phyloP scores from a whole-genome alignment of 2,329 filamentous ascomycete genomes.

The Clarireedia sp. region DNA sequence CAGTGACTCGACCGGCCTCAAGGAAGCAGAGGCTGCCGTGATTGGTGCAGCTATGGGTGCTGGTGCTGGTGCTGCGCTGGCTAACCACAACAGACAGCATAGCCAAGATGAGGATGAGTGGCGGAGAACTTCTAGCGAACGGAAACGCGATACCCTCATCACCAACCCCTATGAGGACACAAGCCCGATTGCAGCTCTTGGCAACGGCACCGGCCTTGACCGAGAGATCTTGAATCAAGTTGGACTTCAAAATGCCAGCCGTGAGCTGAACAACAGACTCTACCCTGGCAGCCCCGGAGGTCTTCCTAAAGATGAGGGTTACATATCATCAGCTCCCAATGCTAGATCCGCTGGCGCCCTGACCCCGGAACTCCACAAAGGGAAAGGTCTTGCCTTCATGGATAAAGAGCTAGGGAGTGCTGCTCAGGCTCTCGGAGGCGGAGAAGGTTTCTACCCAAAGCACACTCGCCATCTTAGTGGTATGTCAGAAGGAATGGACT shows the following conservation, averaged over 20 bases:
- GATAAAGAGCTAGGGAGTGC: constrained; percentile 44
- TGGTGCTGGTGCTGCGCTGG: constrained; percentile 45
- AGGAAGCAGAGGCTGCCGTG: constrained; percentile 30
- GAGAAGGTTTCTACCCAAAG: constrained; percentile 57
- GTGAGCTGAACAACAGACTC: constrained; percentile 33
- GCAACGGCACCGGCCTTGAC: constrained; percentile 27
- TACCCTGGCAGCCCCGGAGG: constrained; percentile 45
- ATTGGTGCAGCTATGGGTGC: constrained; percentile 44
- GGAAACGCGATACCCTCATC: constrained; percentile 57
- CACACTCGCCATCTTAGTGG: constrained; percentile 69
- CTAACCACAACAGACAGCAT: constrained; percentile 44
- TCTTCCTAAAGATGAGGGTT: constrained; percentile 75
- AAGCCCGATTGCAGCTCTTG: constrained; percentile 47
- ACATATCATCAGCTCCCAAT: constrained; percentile 66
- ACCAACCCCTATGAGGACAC: constrained; percentile 61
- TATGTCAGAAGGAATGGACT: constrained; percentile 84
- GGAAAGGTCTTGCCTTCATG: constrained; percentile 39
- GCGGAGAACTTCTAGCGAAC: constrained; percentile 52
- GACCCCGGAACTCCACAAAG: constrained; percentile 39
- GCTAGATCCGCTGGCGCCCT: constrained; percentile 41
- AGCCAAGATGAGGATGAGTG: constrained; percentile 58
- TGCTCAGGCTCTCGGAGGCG: constrained; percentile 42
- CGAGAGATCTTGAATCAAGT: constrained; percentile 38
- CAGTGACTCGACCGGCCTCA: constrained; percentile 18
- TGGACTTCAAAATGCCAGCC: constrained; percentile 30